Percentiles rank a stretch among this genome's conserved stretches.
Evolutionary conservation across 495 filamentous ascomycete genomes (phyloP).

Genomic region (Aspergillus homomorphus): DNA sequence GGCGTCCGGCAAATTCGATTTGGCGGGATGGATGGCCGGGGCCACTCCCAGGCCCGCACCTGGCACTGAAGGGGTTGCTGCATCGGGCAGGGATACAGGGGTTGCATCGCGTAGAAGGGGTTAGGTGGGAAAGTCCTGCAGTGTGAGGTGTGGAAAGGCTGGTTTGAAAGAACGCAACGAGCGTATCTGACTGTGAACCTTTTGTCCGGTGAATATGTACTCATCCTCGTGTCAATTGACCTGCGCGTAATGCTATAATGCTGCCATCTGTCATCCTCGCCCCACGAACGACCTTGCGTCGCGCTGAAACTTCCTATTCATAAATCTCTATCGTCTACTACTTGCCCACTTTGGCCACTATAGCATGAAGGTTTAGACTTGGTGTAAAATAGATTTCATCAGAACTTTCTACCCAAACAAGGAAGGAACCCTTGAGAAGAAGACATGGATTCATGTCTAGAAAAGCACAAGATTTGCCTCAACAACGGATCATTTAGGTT

Average conservation of each 20-base stretch:
- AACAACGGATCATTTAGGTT: no score
- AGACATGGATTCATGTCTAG: no score
- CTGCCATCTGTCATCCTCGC: background rate
- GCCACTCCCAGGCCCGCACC: conserved; percentile 29
- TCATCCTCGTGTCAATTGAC: background rate
- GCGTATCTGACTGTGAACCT: background rate
- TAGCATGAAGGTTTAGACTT: no score
- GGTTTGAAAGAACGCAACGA: background rate
- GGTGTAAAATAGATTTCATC: no score
- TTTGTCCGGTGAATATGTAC: no score
- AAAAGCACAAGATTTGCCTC: no score
- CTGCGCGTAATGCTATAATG: background rate
- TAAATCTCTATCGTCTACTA: no score
- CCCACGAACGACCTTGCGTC: no score
- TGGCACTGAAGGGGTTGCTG: conserved; percentile 21
- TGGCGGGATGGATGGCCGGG: conserved; percentile 78
- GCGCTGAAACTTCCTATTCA: no score
- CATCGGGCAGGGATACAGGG: conserved; percentile 33
- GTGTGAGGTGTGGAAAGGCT: background rate
- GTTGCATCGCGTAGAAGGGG: conserved; percentile 35
- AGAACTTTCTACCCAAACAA: no score
- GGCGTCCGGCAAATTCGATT: conserved; percentile 65
- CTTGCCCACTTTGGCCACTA: no score
- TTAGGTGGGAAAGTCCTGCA: conserved; percentile 10
- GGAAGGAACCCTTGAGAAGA: no score